These are phyloP conservation scores for Arachnopeziza araneosa DNA, from an alignment of 2,329 filamentous ascomycete genomes.

Conservation along the genomic window DNA sequence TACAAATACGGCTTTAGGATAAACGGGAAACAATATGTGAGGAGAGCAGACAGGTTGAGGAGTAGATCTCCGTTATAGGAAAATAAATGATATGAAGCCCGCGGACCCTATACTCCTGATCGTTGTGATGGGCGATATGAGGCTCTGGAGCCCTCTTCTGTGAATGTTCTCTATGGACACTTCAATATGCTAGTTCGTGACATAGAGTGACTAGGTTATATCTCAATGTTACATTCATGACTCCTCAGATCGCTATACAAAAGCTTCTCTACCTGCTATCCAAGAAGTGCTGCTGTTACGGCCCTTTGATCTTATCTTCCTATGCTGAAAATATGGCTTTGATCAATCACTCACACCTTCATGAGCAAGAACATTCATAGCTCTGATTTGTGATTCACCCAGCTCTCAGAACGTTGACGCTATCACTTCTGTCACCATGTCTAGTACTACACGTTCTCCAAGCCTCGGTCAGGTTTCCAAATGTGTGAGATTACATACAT, in stretches of 20 bases:
- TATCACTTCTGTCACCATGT: not conserved
- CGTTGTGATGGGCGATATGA: not conserved
- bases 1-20: not conserved
- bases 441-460: not conserved
- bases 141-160: not conserved
- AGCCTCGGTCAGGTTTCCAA: not conserved
- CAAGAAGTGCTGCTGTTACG: no score
- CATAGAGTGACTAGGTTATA: not conserved
- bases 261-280: not conserved
- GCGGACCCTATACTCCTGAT: not conserved
- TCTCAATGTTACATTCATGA: not conserved
- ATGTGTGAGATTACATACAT: not conserved
- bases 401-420: not conserved
- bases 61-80: not conserved
- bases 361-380: not conserved
- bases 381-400: not conserved
- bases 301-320: no score
- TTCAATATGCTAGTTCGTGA: not conserved
- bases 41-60: not conserved
- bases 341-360: not conserved
- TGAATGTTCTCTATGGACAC: not conserved
- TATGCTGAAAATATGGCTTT: no score
- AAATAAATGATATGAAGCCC: not conserved
- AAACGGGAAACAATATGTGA: not conserved
- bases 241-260: not conserved